Base-by-base conservation (phyloP, 2,329 filamentous ascomycete genomes). In the Alternaria burnsii region DNA sequence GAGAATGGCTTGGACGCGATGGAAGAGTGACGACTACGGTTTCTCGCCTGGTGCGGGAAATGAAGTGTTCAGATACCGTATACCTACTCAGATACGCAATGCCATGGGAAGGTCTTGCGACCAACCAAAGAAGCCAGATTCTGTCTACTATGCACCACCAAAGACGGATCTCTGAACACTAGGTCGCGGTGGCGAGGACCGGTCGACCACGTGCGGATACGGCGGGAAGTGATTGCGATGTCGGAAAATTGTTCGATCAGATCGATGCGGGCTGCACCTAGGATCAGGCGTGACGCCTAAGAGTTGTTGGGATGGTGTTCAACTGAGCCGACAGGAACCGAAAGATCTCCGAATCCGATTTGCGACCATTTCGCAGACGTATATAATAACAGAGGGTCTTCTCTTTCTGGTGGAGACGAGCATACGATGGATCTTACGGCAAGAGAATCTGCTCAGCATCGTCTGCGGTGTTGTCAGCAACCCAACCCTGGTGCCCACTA, bases 31-130 rank as follows among this genome's bases (percentile, higher is more conserved):
- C 20, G 34, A 47, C n/a, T 41, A 34, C 53, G 32, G 20, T 24
- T 30, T 32, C 47, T 48, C 26, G 42, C 42, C 32, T 47, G 38
- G 57, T 36, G 46, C 42, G 14, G 32, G 40, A 28, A 36, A n/a
- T 43, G 38, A 38, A 50, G 44, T 38, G 30, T 50, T 48, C 28
- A 42, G 44, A 59, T 56, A 24, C 30, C 38, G 28, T 57, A 47
- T 34, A n/a, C 41, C 40, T 34, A 51, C 46, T 34, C 20, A 32
- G 30, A 38, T 42, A 41, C 34, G 40, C 34, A 20, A 22, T 47
- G 9, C 38, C 28, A 47, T 43, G 18, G 38, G 28, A 22, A 42
- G 6, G 47, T n/a, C 18, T 34, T 20, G n/a, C 22, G 11, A 26
- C 16, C 20, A 32, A 36, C 26, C 20, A 41, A 41, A 47, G 36